phyloP scores from a whole-genome alignment of 148 eudicot genomes.

The Vaccinium myrtillus region DNA sequence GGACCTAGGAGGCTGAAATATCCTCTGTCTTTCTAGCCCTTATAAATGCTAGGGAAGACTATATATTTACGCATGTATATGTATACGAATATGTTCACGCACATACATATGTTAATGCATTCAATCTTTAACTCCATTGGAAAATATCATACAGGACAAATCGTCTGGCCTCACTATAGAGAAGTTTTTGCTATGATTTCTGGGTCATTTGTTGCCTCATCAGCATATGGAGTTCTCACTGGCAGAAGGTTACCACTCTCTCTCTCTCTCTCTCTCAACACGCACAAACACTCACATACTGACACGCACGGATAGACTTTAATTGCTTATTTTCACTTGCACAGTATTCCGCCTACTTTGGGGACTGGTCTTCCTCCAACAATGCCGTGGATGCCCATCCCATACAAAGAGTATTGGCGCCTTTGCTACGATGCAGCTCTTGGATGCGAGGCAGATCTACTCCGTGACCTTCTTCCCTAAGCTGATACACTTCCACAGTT shows the following conservation, averaged over 20 bases:
- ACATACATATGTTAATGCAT: background rate
- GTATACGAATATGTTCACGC: no score
- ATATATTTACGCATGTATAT: no score
- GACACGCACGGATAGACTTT: background rate
- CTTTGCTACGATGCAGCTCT: conserved; percentile 68
- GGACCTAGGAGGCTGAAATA: no score
- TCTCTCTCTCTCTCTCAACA: background rate
- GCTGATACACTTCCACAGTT: background rate
- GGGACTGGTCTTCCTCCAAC: conserved; percentile 44
- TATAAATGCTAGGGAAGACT: no score
- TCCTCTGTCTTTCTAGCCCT: no score
- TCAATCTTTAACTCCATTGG: conserved; percentile 5
- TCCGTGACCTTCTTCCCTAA: background rate
- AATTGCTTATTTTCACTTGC: conserved; percentile 3
- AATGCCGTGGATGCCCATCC: conserved; percentile 69
- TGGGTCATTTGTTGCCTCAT: conserved; percentile 44
- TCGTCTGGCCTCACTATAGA: conserved; percentile 62
- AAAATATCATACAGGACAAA: conserved; percentile 53
- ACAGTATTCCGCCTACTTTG: conserved; percentile 48
- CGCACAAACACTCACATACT: no score
- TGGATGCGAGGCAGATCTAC: conserved; percentile 33
- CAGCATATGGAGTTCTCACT: conserved; percentile 66
- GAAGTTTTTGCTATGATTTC: conserved; percentile 39
- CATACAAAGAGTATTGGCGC: conserved; percentile 77
- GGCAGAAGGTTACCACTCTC: conserved; percentile 62